Evolutionary conservation across 1,284 basidiomycete genomes (phyloP).

Genomic region (Cutaneotrichosporon cutaneum): DNA sequence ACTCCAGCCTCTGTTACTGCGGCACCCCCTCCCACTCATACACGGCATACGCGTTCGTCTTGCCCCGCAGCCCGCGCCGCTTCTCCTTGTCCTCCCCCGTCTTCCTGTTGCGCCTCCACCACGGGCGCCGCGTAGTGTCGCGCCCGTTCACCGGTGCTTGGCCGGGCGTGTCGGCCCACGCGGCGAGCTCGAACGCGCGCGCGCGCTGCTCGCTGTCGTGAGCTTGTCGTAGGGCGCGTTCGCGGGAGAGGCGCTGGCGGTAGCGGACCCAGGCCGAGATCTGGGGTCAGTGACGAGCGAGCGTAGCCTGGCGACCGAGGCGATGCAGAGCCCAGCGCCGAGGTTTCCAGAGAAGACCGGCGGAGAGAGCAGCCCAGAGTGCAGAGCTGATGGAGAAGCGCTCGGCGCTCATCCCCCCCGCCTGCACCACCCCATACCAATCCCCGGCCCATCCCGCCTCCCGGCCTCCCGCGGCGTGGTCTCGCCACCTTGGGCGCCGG

Average conservation of each 20-base stretch:
- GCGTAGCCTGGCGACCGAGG: not conserved
- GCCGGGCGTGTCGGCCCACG: slow-evolving; percentile 47
- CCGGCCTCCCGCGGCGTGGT: too few species aligned
- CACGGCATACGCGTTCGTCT: slow-evolving; percentile 47
- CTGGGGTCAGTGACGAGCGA: slow-evolving; percentile 21
- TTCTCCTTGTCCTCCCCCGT: slow-evolving; percentile 32
- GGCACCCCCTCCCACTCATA: slow-evolving; percentile 50
- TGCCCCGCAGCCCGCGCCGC: slow-evolving; percentile 31
- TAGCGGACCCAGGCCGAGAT: slow-evolving; percentile 44
- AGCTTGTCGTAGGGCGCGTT: slow-evolving; percentile 28
- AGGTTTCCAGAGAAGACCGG: too few species aligned
- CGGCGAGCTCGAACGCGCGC: slow-evolving; percentile 48
- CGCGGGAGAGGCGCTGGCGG: slow-evolving; percentile 38
- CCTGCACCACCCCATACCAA: too few species aligned
- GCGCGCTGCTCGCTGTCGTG: slow-evolving; percentile 39
- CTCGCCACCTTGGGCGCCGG: too few species aligned
- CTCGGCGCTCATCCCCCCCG: too few species aligned
- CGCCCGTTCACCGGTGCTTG: slow-evolving; percentile 29
- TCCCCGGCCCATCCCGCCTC: too few species aligned
- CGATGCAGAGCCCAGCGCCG: not conserved
- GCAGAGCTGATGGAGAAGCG: too few species aligned
- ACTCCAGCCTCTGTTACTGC: slow-evolving; percentile 16
- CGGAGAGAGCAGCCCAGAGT: too few species aligned
- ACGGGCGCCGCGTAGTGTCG: slow-evolving; percentile 3
- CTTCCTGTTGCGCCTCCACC: slow-evolving; percentile 23